Conservation (phyloP, 1,284 basidiomycete genomes). For the Ganoderma multipileum region DNA sequence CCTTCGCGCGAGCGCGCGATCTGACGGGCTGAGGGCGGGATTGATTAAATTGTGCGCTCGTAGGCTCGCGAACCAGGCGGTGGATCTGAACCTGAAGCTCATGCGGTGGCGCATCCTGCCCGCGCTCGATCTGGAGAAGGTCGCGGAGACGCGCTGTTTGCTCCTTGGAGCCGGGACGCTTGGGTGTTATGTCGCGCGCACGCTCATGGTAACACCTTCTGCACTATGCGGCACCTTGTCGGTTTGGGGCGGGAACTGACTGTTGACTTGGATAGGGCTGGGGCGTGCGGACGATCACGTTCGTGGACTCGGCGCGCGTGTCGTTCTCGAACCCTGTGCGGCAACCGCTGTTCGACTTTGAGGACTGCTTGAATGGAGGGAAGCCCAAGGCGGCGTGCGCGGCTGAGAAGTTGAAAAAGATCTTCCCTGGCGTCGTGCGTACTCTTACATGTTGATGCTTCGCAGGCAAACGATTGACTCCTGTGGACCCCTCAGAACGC, state of each 20-base stretch:
- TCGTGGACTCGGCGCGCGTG: slow-evolving; percentile 90
- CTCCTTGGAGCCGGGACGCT: slow-evolving; percentile 95
- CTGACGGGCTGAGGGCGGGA: too few species aligned
- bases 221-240: background rate
- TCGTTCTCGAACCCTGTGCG: slow-evolving; percentile 98
- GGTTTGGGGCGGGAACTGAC: background rate
- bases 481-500: slow-evolving; percentile 68
- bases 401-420: slow-evolving; percentile 84
- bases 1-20: too few species aligned
- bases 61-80: slow-evolving; percentile 93
- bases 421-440: slow-evolving; percentile 92
- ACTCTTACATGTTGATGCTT: background rate
- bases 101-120: slow-evolving; percentile 99
- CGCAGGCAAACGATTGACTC: background rate
- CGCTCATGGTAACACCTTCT: slow-evolving; percentile 77
- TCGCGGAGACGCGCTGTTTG: slow-evolving; percentile 83
- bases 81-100: slow-evolving; percentile 95
- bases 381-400: slow-evolving; percentile 94
- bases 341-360: slow-evolving; percentile 95
- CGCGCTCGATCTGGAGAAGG: slow-evolving; percentile 85
- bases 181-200: slow-evolving; percentile 94
- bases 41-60: too few species aligned
- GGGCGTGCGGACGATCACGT: slow-evolving; percentile 93
- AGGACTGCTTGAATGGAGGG: slow-evolving; percentile 93
- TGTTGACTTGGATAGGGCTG: slow-evolving; percentile 73